Conservation (phyloP, 805 yeast species). For the Kregervanrija pseudodelftensis region DNA sequence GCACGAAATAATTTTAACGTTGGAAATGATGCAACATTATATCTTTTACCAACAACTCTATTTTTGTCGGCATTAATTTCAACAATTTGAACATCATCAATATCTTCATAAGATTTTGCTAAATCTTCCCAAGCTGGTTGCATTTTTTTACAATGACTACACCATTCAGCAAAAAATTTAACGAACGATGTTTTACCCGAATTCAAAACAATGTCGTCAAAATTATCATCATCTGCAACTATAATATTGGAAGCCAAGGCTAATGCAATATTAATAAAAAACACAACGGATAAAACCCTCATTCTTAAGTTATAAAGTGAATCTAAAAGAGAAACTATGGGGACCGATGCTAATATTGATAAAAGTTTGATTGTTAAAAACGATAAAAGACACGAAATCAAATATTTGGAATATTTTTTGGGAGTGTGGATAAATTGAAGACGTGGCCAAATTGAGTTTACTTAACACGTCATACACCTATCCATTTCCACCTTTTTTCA, state of each 20-base stretch:
- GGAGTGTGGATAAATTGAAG: too few species aligned
- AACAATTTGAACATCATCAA: constrained; percentile 25
- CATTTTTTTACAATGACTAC: constrained; percentile 57
- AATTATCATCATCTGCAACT: constrained; percentile 41
- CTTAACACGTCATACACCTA: too few species aligned
- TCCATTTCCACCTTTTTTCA: too few species aligned
- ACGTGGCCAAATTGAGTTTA: too few species aligned
- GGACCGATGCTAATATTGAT: too few species aligned
- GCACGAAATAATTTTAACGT: constrained; percentile 51
- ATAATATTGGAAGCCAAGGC: constrained; percentile 23
- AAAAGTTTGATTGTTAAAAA: too few species aligned
- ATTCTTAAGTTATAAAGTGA: too few species aligned
- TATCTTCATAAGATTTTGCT: constrained; percentile 15
- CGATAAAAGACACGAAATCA: too few species aligned
- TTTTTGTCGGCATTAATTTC: constrained; percentile 58
- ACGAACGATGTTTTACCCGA: constrained; percentile 69
- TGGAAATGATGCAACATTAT: constrained; percentile 59
- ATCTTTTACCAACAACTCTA: constrained; percentile 40
- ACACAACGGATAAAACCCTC: too few species aligned
- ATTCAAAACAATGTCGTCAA: constrained; percentile 48
- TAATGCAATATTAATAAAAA: background rate
- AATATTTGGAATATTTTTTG: too few species aligned
- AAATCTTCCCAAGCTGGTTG: constrained; percentile 40
- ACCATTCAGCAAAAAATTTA: constrained; percentile 72
- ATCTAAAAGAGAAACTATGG: too few species aligned